Base-by-base conservation (phyloP, 2,329 filamentous ascomycete genomes). In the Byssoonygena ceratinophila region DNA sequence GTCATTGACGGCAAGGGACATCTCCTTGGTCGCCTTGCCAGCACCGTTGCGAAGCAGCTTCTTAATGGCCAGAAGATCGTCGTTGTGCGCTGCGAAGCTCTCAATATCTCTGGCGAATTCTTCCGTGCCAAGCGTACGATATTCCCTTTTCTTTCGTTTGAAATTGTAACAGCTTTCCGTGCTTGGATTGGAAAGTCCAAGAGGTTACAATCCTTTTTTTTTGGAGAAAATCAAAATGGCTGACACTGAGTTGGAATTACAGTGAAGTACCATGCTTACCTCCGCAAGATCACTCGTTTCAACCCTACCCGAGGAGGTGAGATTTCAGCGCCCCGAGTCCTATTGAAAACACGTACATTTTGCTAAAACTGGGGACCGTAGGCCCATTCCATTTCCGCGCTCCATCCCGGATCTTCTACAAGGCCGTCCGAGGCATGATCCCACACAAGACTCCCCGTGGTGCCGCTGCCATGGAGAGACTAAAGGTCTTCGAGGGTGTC, bases 21-120 rank as follows among this genome's bases (percentile, higher is more conserved):
- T 79, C 86, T 98, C 75, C 89, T 98, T 76, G 92, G 92, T 81
- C 91, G 92, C 76, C 84, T 98, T 75, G 91, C 91, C 79, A 89
- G 84, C 75, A 95, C 89, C 72, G 89, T 97, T 71, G 91, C 91
- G 74, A 97, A 97, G 86, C 91, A 97, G 82, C 84, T 97, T 71
- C 87, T 97, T 68, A 94, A 84, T 77, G 91, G 91, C 74, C 91
- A 97, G 81, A 97, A 97, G 86, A 94, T 98, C 74, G 91, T 97
- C 70, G 80, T 98, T 67, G 92, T 98, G 74, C 88, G 92, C 81
- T 94, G 87, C 78, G 92, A 98, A 80, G 89, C 88, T 69, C 84
- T 98, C 76, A 98, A 98, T 85, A 98, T 98, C 83, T 98, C 92
- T 66, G 92, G 92, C 79, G 92, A 97, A 82, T 98, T 98, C 87